A percentile compares a stretch with the other conserved stretches of the same genome.
Evolutionary conservation across 371 early-diverging fungal species (phyloP).

Genomic region (Rhizopus stolonifer): DNA sequence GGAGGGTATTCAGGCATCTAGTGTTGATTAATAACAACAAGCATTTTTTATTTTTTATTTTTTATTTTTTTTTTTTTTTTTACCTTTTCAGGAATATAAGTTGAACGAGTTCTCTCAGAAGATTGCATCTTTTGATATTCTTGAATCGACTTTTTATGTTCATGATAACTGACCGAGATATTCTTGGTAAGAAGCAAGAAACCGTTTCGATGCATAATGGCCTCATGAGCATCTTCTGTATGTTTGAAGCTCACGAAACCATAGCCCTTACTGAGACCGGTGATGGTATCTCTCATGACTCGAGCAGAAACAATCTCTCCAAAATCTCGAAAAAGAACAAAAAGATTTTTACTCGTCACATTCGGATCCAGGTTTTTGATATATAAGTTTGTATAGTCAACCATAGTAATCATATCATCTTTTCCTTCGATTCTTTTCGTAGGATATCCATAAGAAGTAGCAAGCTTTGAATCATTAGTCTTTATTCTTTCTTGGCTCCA

Average conservation of each 20-base stretch:
- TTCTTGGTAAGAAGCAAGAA: constrained; percentile 26
- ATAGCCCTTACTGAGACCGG: constrained; percentile 85
- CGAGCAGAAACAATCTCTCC: constrained; percentile 48
- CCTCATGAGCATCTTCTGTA: constrained; percentile 40
- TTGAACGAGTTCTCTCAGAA: no score
- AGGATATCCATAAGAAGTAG: constrained; percentile 26
- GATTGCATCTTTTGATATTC: constrained; percentile 3
- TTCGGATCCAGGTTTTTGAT: constrained; percentile 48
- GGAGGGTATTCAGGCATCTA: neutral
- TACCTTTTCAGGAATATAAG: no score
- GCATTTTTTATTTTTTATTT: no score
- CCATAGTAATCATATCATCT: constrained; percentile 12
- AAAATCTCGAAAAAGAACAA: constrained; percentile 36
- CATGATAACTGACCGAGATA: constrained; percentile 44
- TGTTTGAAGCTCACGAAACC: constrained; percentile 66
- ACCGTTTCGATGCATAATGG: constrained; percentile 41
- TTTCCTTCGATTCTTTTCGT: neutral
- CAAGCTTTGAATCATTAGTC: constrained; percentile 10
- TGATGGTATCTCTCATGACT: constrained; percentile 83
- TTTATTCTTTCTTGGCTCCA: neutral
- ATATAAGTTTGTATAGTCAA: constrained; percentile 45
- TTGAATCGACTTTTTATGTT: constrained; percentile 35
- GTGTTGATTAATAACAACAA: no score
- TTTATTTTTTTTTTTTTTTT: no score
- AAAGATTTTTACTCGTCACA: constrained; percentile 44